These are phyloP conservation scores for Stachybotrys echinatus DNA, from an alignment of 2,329 filamentous ascomycete species.

Conservation along the genomic window DNA sequence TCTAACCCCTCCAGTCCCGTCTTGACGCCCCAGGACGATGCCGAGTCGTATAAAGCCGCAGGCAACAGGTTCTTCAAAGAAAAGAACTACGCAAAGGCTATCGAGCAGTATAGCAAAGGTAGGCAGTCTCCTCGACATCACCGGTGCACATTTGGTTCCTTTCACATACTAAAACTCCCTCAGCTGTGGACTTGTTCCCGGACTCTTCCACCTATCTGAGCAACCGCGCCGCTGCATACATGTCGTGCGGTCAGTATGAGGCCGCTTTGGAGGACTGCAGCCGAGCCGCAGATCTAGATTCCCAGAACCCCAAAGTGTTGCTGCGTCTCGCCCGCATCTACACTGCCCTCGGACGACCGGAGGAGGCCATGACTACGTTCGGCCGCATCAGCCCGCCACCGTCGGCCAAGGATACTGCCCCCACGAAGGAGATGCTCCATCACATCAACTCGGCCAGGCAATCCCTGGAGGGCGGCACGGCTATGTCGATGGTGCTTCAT, in stretches of 20 bases:
- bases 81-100: conserved; percentile 80
- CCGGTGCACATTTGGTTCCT: background rate
- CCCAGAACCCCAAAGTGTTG: conserved; percentile 80
- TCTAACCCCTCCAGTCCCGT: conserved; percentile 56
- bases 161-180: background rate
- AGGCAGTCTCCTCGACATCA: conserved; percentile 15
- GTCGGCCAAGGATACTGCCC: conserved; percentile 77
- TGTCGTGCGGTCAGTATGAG: conserved; percentile 75
- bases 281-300: conserved; percentile 75
- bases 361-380: conserved; percentile 81
- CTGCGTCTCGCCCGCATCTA: conserved; percentile 86
- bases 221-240: conserved; percentile 92
- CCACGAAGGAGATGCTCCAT: conserved; percentile 79
- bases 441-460: conserved; percentile 78
- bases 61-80: conserved; percentile 98
- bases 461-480: conserved; percentile 66
- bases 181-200: conserved; percentile 85
- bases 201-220: conserved; percentile 84
- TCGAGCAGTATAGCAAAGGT: conserved; percentile 95
- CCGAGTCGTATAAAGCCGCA: conserved; percentile 84
- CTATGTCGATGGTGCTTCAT: conserved; percentile 86
- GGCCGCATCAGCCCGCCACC: conserved; percentile 73
- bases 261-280: conserved; percentile 84
- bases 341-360: conserved; percentile 77
- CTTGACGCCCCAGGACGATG: conserved; percentile 60